Base-by-base conservation (phyloP, 441 rosid species). In the Raphanus hybrid region DNA sequence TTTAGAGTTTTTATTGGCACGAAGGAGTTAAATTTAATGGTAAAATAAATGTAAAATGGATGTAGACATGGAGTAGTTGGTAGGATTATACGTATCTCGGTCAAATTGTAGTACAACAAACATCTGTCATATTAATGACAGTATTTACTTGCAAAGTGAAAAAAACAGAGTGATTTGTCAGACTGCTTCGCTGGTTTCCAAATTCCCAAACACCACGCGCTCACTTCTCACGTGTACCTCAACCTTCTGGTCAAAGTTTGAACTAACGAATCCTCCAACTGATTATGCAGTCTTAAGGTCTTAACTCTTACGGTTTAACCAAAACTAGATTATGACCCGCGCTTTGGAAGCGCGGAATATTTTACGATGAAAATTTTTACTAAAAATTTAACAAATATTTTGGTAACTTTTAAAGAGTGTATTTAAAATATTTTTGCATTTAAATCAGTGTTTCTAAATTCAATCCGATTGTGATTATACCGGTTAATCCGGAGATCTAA, bases 161-260 rank as follows among this genome's bases (percentile, higher is more conserved):
- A 14, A 52, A 14, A 20, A 52, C 26, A 52, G 58, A 26, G 65
- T 64, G 76, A 71, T 57, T 57, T 77, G 80, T 71, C 80, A 77
- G 76, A 77, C 16, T 65, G 59, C 77, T 67, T 78, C 58, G 81
- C 77, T 78, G 77, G 72, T 29, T 6, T 55, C 64, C 34, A 59
- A 26, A 55, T 20, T 10, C 37, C 11, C 43, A 26, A 48, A 66
- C 58, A 23, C 27, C 64, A 78, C 77, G 69, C 77, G 81, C 73
- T 72, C 48, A 48, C 43, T 5, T 9, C 8, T 48, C 77, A 35
- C 64, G 77, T 72, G 69, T 35, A 50, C 6, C 54, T 11, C 73
- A 77, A n/a, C 58, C 37, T 60, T 72, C 69, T 26, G 59, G 77
- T 78, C 81, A 78, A 78, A 78, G n/a, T 60, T 61, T 78, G 71